Base-by-base conservation (phyloP, 2,329 filamentous ascomycete species). In the Boeremia exigua region DNA sequence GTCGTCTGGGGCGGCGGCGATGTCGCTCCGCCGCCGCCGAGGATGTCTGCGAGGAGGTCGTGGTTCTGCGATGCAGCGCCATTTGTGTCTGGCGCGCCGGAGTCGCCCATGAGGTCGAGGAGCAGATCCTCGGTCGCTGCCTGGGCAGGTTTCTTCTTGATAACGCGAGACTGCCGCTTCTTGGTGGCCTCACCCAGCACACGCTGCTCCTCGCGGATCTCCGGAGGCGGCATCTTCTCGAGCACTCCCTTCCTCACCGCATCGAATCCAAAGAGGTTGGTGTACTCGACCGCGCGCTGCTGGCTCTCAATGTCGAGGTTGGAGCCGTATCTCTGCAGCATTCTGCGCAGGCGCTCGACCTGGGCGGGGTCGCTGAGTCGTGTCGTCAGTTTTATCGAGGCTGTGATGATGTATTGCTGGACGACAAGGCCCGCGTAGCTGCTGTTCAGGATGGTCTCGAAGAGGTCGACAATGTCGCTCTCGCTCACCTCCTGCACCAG, bases 141-240 rank as follows among this genome's bases (percentile, higher is more conserved):
- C 77, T 96, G 95, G 60, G 88, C 83, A 27, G 87, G 84, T 69
- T 86, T 86, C 55, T 92, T 87, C 55, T 92, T 86, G 46, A 82
- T 72, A n/a, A 84, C 73, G 56, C 86, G 83, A 44, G 85, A 78
- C 49, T 77, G 76, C 43, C 79, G 74, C 66, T 80, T 80, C 56
- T 76, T 73, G 34, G 86, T 82, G 1, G 92, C 88, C 68, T 94
- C 90, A 38, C 93, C 93, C 15, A 99, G 82, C 3, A 97, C 93
- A 57, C 94, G 85, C 50, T 95, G 94, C 74, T 96, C 92, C 74
- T 99, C 95, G 63, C 94, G 92, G 70, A 99, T 98, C 75, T 98
- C 94, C 8, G 95, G 95, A 1, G 95, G 86, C 7, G 95, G 95
- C 96, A 99, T 99, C 75, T 95, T 96, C 78, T 99, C 95, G 10